phyloP scores from a whole-genome alignment of 1,284 basidiomycete species.

The Puccinia polysora region DNA sequence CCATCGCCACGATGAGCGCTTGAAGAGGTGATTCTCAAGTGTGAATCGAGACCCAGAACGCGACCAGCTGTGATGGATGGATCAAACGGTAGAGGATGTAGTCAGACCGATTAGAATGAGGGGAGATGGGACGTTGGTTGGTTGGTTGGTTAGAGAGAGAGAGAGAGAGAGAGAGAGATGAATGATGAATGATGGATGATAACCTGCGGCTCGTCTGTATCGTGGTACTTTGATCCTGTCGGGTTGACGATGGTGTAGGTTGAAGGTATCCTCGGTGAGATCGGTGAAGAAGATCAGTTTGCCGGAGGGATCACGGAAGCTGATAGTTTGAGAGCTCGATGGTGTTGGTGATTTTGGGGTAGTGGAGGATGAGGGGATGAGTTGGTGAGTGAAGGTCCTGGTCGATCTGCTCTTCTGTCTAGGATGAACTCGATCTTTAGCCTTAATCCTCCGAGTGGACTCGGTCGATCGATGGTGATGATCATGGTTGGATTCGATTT shows the following conservation, averaged over 20 bases:
- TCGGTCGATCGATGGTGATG: no score
- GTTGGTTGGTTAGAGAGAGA: not conserved
- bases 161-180: not conserved
- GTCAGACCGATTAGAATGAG: not conserved
- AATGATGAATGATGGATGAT: not conserved
- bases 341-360: no score
- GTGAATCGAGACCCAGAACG: constrained; percentile 12
- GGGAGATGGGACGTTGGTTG: not conserved
- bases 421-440: no score
- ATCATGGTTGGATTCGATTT: not conserved
- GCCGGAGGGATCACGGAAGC: not conserved
- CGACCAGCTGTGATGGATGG: constrained; percentile 15
- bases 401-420: no score
- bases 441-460: no score
- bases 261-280: constrained; percentile 36
- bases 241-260: constrained; percentile 26
- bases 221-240: constrained; percentile 30
- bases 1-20: constrained; percentile 38
- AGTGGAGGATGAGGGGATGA: no score
- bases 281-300: constrained; percentile 22
- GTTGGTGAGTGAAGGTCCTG: no score
- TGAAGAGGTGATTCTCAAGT: constrained; percentile 18
- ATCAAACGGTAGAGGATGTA: no score
- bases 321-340: no score
- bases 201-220: constrained; percentile 32